Conservation (phyloP, 768 basidiomycete genomes). For the Mycena floridula region DNA sequence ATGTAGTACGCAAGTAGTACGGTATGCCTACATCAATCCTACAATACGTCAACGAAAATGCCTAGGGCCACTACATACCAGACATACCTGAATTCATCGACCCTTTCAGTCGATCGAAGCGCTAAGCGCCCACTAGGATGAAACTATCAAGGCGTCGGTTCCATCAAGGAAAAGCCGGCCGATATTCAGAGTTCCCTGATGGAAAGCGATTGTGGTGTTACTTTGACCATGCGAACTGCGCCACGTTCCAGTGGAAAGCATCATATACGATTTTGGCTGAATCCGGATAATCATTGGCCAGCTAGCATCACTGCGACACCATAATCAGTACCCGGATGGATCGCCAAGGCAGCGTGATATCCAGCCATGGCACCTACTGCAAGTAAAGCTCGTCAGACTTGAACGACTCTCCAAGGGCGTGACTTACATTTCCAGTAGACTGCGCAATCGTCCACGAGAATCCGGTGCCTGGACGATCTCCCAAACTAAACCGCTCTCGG, state of each 20-base stretch:
- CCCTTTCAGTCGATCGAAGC: conserved; percentile 16
- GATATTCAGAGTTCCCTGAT: conserved; percentile 18
- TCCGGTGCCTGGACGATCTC: conserved; percentile 22
- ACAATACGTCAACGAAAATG: neutral
- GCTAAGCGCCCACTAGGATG: conserved; percentile 12
- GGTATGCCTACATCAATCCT: conserved; percentile 23
- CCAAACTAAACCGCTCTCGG: conserved; percentile 20
- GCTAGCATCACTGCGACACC: conserved; percentile 21
- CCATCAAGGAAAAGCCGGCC: conserved; percentile 14
- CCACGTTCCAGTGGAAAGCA: conserved; percentile 15
- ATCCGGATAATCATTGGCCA: conserved; percentile 17
- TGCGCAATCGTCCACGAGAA: conserved; percentile 16
- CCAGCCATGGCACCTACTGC: conserved; percentile 22
- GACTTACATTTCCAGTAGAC: conserved; percentile 22
- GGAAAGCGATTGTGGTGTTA: conserved; percentile 13
- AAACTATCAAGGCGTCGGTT: conserved; percentile 14
- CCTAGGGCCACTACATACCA: neutral
- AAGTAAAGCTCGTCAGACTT: neutral
- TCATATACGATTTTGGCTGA: conserved; percentile 13
- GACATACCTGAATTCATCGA: conserved; percentile 24
- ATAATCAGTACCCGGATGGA: conserved; percentile 21
- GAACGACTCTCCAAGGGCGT: neutral
- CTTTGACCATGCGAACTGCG: conserved; percentile 7
- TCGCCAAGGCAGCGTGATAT: conserved; percentile 18
- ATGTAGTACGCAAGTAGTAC: too few species aligned